phyloP scores from a whole-genome alignment of 2,329 filamentous ascomycete genomes.

The Colletotrichum sp. region DNA sequence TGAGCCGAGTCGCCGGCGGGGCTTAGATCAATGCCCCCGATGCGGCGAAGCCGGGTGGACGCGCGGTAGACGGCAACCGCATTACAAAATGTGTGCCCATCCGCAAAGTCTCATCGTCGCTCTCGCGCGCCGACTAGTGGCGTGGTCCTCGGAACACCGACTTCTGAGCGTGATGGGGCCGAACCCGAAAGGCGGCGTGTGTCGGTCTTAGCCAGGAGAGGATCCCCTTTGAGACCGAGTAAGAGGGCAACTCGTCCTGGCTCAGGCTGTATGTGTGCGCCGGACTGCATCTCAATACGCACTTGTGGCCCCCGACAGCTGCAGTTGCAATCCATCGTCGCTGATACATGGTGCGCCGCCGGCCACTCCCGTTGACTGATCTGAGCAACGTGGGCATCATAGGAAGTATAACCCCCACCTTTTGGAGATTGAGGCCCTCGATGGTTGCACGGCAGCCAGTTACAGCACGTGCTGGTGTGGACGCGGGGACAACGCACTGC shows the following conservation, averaged over 20 bases:
- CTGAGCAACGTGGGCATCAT: background rate
- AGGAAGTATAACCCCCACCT: background rate
- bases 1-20: background rate
- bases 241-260: background rate
- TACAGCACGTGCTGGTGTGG: background rate
- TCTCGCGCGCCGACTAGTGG: background rate
- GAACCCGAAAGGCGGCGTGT: background rate
- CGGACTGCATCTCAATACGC: background rate
- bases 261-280: background rate
- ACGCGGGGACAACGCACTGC: background rate
- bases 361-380: background rate
- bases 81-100: background rate
- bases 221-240: background rate
- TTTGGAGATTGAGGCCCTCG: conserved; percentile 13
- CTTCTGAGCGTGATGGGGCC: background rate
- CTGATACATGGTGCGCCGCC: background rate
- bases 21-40: background rate
- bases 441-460: conserved; percentile 9
- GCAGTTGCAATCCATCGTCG: background rate
- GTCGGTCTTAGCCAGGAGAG: background rate
- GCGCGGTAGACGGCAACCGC: background rate
- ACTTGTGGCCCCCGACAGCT: background rate
- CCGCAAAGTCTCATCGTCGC: background rate
- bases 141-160: background rate
- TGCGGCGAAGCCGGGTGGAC: background rate